Evolutionary conservation across 768 basidiomycete species (phyloP).

Genomic region (Tricholoma saponaceum): DNA sequence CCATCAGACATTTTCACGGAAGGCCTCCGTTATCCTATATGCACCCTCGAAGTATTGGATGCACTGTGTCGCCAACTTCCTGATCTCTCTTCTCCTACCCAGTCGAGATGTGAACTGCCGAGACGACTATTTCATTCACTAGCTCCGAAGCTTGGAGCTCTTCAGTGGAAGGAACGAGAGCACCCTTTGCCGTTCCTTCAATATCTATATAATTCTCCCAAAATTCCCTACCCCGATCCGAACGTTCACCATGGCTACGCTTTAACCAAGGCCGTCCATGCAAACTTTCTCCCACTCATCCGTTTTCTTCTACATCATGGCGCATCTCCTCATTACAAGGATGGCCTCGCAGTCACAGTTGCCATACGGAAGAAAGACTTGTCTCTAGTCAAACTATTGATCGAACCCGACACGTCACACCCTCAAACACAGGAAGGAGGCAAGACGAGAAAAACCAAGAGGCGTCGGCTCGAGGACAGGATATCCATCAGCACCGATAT

Average conservation of each 20-base stretch:
- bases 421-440: slow-evolving; percentile 15
- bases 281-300: slow-evolving; percentile 59
- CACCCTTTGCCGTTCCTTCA: slow-evolving; percentile 62
- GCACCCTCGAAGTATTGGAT: slow-evolving; percentile 50
- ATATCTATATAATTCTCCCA: slow-evolving; percentile 44
- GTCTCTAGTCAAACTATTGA: slow-evolving; percentile 65
- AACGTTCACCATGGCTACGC: slow-evolving; percentile 81
- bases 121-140: slow-evolving; percentile 61
- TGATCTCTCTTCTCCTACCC: slow-evolving; percentile 19
- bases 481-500: slow-evolving; percentile 49
- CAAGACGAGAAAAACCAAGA: slow-evolving; percentile 32
- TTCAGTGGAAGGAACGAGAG: slow-evolving; percentile 44
- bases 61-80: slow-evolving; percentile 35
- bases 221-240: slow-evolving; percentile 38
- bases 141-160: slow-evolving; percentile 19
- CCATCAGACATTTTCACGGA: slow-evolving; percentile 36
- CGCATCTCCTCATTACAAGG: slow-evolving; percentile 64
- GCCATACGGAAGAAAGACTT: slow-evolving; percentile 75
- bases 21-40: slow-evolving; percentile 58
- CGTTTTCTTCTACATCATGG: slow-evolving; percentile 65
- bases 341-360: slow-evolving; percentile 62
- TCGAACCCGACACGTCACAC: slow-evolving; percentile 46
- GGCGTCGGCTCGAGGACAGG: slow-evolving; percentile 56
- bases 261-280: slow-evolving; percentile 73
- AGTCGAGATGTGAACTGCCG: slow-evolving; percentile 48